Base-by-base conservation (phyloP, 129 eudicot genomes). In the Escallonia herrerae region DNA sequence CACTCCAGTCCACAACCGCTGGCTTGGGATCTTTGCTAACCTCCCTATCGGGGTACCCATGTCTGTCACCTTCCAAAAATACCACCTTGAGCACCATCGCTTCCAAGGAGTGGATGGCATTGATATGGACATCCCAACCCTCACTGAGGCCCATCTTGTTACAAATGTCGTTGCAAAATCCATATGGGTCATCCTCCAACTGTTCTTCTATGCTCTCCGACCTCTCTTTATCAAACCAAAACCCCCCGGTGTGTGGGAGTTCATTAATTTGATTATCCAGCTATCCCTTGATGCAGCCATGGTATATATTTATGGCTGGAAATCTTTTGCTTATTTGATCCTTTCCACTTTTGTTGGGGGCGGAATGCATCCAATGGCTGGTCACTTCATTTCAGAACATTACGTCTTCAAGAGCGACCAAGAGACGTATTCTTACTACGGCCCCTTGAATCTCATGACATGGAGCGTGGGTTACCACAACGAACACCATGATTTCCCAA, bases 401-500 rank as follows among this genome's bases (percentile, higher is more conserved):
- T 89, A 85, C 9, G 82, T 85, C 4, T 85, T 89, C 81, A 83
- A 81, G 15, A 73, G 79, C 15, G 78, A 82, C 4, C 96, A 90
- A 73, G 97, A 90, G 56, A 90, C 95, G 0, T 90, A 81, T 67
- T 90, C 90, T 14, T 90, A 86, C 47, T 90, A 90, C 39, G 97
- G 97, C 3, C 95, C 97, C 10, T 43, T 86, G 73, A 90, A 86
- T 75, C 60, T 90, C 44, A 73, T 86, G 77, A 69, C 97, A 6
- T 86, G 97, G 97, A 73, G 72, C 40, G 97, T 90, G 5, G 97
- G 97, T 5, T 86, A 90, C 76, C 96, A 83, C 71, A 89, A 89
- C 37, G 97, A 90, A 79, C 97, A 90, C 79, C 97, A 90, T 69
- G 96, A 89, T 74, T 89, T 89, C 66, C 96, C 96, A 7, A 74